Conservation (phyloP, 352 stramenopile genomes). For the Globisporangium takayamanum region DNA sequence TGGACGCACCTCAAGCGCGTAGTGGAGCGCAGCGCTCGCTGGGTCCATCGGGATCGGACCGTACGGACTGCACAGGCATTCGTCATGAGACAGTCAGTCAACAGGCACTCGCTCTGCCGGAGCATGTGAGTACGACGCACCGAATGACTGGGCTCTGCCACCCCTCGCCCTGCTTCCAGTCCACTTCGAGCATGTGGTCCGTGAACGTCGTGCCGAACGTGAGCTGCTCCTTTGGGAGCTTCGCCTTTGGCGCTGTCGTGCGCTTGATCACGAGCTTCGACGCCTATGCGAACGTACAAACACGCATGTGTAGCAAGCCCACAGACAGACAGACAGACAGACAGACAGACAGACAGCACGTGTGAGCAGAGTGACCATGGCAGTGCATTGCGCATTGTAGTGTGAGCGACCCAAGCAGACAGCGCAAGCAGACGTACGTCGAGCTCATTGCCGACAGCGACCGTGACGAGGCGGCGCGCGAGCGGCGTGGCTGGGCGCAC, state of each 20-base stretch:
- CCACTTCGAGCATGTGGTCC: slow-evolving; percentile 96
- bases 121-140: slow-evolving; percentile 8
- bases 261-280: slow-evolving; percentile 10
- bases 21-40: slow-evolving; percentile 91
- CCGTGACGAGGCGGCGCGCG: slow-evolving; percentile 13
- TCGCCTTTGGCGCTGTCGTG: slow-evolving; percentile 19
- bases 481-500: neutral
- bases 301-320: neutral
- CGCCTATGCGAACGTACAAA: slow-evolving; percentile 1
- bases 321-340: neutral
- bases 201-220: slow-evolving; percentile 94
- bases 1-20: slow-evolving; percentile 73
- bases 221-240: slow-evolving; percentile 82
- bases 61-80: slow-evolving; percentile 56
- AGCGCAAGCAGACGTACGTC: slow-evolving; percentile 7
- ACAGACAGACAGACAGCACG: neutral
- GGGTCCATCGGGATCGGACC: slow-evolving; percentile 89
- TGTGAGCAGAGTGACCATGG: neutral
- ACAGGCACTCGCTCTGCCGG: neutral
- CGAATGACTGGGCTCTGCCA: slow-evolving; percentile 90
- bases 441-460: slow-evolving; percentile 27
- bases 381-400: neutral
- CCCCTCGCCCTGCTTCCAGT: slow-evolving; percentile 78
- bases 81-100: neutral
- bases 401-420: neutral